Evolutionary conservation across 2,329 filamentous ascomycete species (phyloP), one percentile per base, ranked within the genome.

Genomic region (Phaeomoniella chlamydospora): DNA sequence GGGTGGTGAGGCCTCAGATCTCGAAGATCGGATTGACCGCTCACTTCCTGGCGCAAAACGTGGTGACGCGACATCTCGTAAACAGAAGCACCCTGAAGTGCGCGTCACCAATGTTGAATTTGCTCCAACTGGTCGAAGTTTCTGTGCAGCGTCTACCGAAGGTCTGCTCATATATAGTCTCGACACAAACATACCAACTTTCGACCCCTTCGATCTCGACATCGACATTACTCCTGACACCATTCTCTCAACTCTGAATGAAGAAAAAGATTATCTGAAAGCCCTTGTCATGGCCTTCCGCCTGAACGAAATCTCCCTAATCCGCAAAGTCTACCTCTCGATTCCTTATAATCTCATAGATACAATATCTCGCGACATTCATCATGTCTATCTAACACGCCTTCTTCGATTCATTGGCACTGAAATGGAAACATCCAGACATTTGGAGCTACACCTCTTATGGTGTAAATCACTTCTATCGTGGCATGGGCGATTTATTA

Each of bases 201-300:
- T 98, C 52, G 90, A 98, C 52, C 90, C 90, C 0, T 94, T 94
- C 50, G 90, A 98, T 53, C 75, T 98, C 12, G 87, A 94, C 56
- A 81, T 96, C 52, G 82, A 83, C 44, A 83, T 98, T 46, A 98
- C 90, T 3, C 88, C 88, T 0, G 77, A 82, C 2, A 86, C 79
- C 5, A 90, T 87, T 2, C 67, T 94, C 2, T 56, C 80, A 2
- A 90, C 86, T 0, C 68, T 96, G 1, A 72, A 79, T 6, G 68
- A 79, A 39, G 76, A 86, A 38, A 72, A 72, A 42, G 83, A 94
- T 52, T 93, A 83, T 56, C 72, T 96, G 43, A 93, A 90, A 59
- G 88, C 90, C 1, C 65, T 98, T 4, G 77, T 94, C 43, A 98
- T 98, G 90, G 81, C 87, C 1, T 98, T 98, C 68, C 80, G 92